Base-by-base conservation (phyloP, 768 basidiomycete genomes). In the Lepiota subincarnata region DNA sequence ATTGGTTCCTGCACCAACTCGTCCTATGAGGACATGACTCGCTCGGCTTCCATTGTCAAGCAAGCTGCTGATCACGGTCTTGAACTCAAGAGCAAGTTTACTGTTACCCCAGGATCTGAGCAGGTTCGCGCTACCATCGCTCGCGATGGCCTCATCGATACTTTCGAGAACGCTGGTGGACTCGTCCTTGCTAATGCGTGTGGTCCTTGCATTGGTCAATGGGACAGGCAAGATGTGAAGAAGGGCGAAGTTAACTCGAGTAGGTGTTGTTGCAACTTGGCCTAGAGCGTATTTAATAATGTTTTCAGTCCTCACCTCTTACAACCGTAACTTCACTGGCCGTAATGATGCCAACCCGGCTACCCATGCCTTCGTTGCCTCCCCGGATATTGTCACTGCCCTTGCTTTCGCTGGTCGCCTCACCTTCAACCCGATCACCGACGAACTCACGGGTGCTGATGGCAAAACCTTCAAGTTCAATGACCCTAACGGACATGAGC, bases 1-100 rank as follows among this genome's bases (percentile, higher is more conserved):
- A 98, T 99, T 69, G 97, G 97, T 48, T 98, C 97, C 43, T 99
- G 97, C 86, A 98, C 97, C 69, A 99, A 99, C 83, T 98, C 97
- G 43, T 98, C 97, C 31, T 99, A 99, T 68, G 97, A 99, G 76
- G 97, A 99, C 74, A 97, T 98, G 96, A 89, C 93, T 35, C 93
- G 97, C 67, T 90, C 96, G 36, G 96, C 93, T 24, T 89, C 89
- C 41, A 97, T 99, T 67, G 93, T 91, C 60, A 81, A 80, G 62
- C 86, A 99, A 70, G 97, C 97, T 56, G 72, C 84, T 47, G 77
- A 78, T 5, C 96, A 96, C 66, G 97, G 97, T 61, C 80, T 98
- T 45, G 75, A 81, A 55, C 80, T 85, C 68, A 90, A 94, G 83
- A 92, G 90, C 76, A 84, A 86, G 75, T 98, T 97, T 83, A 98